Conservation (phyloP, 306 rosid genomes). For the Dicorynia guianensis region DNA sequence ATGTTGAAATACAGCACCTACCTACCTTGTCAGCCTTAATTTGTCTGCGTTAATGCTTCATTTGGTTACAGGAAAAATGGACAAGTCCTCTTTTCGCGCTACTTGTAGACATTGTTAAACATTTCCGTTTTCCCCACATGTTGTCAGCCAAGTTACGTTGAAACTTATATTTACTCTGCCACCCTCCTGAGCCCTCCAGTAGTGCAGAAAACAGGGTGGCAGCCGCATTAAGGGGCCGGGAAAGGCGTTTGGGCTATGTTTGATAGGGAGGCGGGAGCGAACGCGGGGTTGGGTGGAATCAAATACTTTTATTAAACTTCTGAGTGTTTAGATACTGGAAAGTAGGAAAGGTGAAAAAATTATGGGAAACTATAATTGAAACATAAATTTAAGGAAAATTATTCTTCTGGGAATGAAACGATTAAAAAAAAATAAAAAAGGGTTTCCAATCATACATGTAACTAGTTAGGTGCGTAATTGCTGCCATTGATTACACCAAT, state of each 20-base stretch:
- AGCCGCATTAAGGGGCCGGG: neutral
- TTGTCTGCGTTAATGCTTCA: neutral
- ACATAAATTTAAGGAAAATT: neutral
- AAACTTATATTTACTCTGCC: neutral
- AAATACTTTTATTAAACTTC: too few relatives aligned
- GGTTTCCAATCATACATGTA: neutral
- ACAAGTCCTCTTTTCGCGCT: neutral
- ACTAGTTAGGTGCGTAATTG: conserved; percentile 38
- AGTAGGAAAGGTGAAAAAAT: too few relatives aligned
- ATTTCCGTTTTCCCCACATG: too few relatives aligned
- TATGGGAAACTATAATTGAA: too few relatives aligned
- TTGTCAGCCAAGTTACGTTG: neutral
- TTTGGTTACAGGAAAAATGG: neutral
- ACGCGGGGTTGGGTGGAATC: too few relatives aligned
- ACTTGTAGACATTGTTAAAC: neutral
- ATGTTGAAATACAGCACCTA: neutral
- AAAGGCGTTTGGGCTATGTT: too few relatives aligned
- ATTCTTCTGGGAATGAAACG: neutral
- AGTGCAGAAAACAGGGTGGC: neutral
- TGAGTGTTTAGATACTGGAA: too few relatives aligned
- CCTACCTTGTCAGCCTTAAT: neutral
- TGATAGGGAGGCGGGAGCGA: too few relatives aligned
- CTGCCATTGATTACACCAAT: conserved; percentile 41
- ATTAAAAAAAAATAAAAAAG: too few relatives aligned
- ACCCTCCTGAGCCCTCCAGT: neutral